Percentiles rank a stretch among this genome's conserved stretches.
Conservation (phyloP, 305 asterid species). For the Fraxinus ornus region DNA sequence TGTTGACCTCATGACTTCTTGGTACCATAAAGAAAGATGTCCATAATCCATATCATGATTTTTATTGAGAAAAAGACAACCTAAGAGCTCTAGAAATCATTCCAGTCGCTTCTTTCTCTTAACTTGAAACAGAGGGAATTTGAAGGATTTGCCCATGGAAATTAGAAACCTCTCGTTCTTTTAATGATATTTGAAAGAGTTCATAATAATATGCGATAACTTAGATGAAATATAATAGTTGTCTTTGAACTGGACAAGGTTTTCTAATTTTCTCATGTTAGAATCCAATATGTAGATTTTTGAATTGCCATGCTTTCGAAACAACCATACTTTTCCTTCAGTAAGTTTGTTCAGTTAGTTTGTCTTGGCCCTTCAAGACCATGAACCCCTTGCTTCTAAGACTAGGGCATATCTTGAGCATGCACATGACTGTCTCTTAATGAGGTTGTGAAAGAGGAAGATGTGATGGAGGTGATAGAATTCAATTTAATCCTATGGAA, state of each 20-base stretch:
- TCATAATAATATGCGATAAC: background rate
- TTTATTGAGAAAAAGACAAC: background rate
- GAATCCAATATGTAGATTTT: background rate
- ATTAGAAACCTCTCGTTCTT: background rate
- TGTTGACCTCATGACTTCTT: background rate
- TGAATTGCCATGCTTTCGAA: background rate
- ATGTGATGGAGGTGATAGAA: background rate
- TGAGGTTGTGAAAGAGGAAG: background rate
- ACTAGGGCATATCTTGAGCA: background rate
- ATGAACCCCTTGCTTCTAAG: background rate
- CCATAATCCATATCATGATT: background rate
- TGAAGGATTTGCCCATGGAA: background rate
- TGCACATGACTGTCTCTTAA: background rate
- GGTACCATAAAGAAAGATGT: background rate
- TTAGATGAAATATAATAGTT: background rate
- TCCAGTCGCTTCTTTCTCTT: background rate
- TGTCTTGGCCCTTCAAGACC: background rate
- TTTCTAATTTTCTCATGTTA: background rate
- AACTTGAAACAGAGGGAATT: background rate
- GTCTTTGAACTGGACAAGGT: background rate
- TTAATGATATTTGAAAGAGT: background rate
- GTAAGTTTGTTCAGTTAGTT: background rate
- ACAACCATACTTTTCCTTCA: background rate
- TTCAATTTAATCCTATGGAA: background rate
- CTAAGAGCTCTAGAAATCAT: background rate